phyloP scores from a whole-genome alignment of 176 grass and related monocot species.

The Otatea glauca region DNA sequence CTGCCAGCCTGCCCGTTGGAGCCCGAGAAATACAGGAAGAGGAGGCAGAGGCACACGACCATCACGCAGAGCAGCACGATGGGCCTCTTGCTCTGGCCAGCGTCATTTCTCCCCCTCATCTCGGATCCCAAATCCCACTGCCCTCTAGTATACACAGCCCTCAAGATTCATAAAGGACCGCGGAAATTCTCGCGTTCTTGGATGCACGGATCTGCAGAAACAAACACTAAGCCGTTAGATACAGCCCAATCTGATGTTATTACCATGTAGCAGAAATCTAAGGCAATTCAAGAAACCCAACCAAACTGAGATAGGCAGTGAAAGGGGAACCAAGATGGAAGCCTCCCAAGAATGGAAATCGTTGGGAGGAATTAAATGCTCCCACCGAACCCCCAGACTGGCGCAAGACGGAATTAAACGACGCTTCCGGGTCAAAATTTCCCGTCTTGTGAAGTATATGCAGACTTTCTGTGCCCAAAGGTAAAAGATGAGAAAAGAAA shows the following conservation, averaged over 20 bases:
- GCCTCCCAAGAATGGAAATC: conserved; percentile 30
- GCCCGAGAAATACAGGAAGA: conserved; percentile 86
- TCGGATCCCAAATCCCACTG: conserved; percentile 44
- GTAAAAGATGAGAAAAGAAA: not conserved
- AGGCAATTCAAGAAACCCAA: conserved; percentile 29
- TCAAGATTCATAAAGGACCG: conserved; percentile 41
- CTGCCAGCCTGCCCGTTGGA: conserved; percentile 56
- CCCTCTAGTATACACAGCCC: conserved; percentile 37
- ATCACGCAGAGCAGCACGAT: conserved; percentile 57
- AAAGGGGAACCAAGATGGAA: conserved; percentile 33
- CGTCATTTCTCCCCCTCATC: conserved; percentile 88
- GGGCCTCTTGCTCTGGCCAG: conserved; percentile 67
- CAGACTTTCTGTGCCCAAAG: conserved; percentile 39
- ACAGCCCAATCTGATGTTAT: conserved; percentile 10
- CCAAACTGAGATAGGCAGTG: conserved; percentile 37
- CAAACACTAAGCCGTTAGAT: conserved; percentile 18
- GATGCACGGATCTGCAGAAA: conserved; percentile 40
- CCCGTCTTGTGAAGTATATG: conserved; percentile 21
- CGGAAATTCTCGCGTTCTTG: not conserved
- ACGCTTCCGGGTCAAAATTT: conserved; percentile 14
- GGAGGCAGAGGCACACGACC: conserved; percentile 75
- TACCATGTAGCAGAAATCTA: not conserved
- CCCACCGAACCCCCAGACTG: conserved; percentile 16
- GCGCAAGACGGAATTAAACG: conserved; percentile 28
- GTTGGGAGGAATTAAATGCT: conserved; percentile 20